These are phyloP conservation scores for Gaultheria prostrata DNA, from an alignment of 148 eudicot genomes.

Conservation along the genomic window DNA sequence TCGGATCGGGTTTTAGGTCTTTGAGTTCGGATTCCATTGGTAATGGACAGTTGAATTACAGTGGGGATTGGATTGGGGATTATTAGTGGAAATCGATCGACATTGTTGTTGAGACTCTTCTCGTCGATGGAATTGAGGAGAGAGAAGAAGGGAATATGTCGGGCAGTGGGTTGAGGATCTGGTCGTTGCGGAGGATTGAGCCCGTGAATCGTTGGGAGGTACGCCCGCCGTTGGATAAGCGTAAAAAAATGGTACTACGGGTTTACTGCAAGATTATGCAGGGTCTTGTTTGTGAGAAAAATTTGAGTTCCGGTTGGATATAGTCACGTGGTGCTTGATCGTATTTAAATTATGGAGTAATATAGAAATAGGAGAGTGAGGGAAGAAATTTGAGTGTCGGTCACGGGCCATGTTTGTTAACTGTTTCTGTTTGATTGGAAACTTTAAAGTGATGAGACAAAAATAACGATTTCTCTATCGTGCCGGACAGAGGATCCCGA, in stretches of 20 bases:
- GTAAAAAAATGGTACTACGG: background rate
- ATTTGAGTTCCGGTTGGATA: background rate
- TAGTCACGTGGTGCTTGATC: no score
- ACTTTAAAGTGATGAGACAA: no score
- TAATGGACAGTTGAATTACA: background rate
- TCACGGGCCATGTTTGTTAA: no score
- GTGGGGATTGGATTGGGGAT: background rate
- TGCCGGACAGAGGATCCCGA: no score
- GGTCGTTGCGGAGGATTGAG: background rate
- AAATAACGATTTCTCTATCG: no score
- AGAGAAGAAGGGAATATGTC: background rate
- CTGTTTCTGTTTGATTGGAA: no score
- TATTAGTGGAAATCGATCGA: slow-evolving; percentile 8
- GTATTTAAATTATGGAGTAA: no score
- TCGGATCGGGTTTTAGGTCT: slow-evolving; percentile 20
- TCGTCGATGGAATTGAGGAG: background rate
- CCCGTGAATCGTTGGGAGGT: background rate
- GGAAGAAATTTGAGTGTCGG: no score
- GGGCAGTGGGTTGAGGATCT: background rate
- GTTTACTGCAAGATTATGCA: background rate
- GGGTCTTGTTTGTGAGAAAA: background rate
- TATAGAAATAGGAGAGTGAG: no score
- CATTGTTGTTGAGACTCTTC: slow-evolving; percentile 8
- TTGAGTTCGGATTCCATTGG: slow-evolving; percentile 65
- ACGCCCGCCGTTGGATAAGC: slow-evolving; percentile 3